Conservation (phyloP, 2,329 filamentous ascomycete species). For the Dothidotthia symphoricarpi region DNA sequence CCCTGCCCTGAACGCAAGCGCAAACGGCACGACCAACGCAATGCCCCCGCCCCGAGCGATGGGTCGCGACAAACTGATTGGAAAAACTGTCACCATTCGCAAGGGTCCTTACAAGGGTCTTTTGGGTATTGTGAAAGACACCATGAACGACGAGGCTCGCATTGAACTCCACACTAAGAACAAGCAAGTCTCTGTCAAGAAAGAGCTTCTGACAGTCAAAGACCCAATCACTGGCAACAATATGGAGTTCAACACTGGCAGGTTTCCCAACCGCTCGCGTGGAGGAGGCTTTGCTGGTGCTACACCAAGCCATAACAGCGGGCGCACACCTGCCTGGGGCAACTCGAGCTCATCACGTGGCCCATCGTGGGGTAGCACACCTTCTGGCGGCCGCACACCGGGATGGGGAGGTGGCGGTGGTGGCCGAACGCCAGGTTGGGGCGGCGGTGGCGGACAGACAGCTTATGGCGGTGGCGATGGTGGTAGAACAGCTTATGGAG, state of each 20-base stretch:
- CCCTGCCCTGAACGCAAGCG: conserved; percentile 67
- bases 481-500: conserved; percentile 43
- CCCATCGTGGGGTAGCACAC: conserved; percentile 53
- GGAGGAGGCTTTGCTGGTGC: conserved; percentile 38
- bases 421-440: conserved; percentile 49
- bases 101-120: conserved; percentile 90
- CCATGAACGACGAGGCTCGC: conserved; percentile 79
- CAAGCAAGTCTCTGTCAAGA: conserved; percentile 83
- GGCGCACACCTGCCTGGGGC: conserved; percentile 39
- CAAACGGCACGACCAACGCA: conserved; percentile 49
- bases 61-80: conserved; percentile 79
- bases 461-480: conserved; percentile 40
- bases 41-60: conserved; percentile 68
- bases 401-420: conserved; percentile 47
- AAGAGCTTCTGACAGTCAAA: conserved; percentile 79
- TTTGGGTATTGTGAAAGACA: conserved; percentile 92
- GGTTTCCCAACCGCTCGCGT: conserved; percentile 37
- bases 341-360: conserved; percentile 43
- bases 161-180: conserved; percentile 93
- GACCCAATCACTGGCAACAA: conserved; percentile 73
- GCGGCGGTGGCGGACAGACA: conserved; percentile 46
- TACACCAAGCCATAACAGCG: conserved; percentile 39
- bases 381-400: conserved; percentile 37
- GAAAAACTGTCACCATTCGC: conserved; percentile 85
- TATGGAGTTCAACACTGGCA: conserved; percentile 62